phyloP scores from a whole-genome alignment of 73 alveolate genomes.

The Effrenium voratum region DNA sequence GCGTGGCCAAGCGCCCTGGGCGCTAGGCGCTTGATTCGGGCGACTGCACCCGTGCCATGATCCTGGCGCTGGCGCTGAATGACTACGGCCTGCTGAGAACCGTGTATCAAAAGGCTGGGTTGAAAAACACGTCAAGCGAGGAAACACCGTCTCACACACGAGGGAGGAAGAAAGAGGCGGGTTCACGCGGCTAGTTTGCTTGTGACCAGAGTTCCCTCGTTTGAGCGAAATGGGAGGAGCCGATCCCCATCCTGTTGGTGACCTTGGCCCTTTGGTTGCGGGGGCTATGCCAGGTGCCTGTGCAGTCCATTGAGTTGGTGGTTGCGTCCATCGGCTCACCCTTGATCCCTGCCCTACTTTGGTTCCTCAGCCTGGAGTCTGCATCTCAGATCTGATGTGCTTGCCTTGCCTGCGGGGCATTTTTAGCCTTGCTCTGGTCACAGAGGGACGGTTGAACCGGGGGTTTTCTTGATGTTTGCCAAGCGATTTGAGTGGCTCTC shows the following conservation, averaged over 20 bases:
- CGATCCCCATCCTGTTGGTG: too few relatives aligned
- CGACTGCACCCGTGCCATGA: slow-evolving; percentile 50
- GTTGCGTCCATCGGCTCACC: slow-evolving; percentile 91
- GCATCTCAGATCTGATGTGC: too few relatives aligned
- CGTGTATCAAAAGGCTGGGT: slow-evolving; percentile 50
- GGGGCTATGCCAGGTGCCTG: slow-evolving; percentile 87
- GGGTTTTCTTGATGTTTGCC: too few relatives aligned
- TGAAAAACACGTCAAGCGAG: not conserved
- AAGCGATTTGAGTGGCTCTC: not conserved
- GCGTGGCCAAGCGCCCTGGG: not conserved
- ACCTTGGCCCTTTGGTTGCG: too few relatives aligned
- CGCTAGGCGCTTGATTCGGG: slow-evolving; percentile 19
- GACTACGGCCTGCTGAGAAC: slow-evolving; percentile 84
- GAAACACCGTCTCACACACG: not conserved
- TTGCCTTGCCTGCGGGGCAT: too few relatives aligned
- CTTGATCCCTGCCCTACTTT: slow-evolving; percentile 63
- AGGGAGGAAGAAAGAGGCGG: too few relatives aligned
- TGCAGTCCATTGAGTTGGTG: slow-evolving; percentile 49
- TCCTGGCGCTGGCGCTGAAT: slow-evolving; percentile 87
- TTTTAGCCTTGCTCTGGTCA: too few relatives aligned
- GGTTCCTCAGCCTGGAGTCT: slow-evolving; percentile 29
- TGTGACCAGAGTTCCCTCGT: too few relatives aligned
- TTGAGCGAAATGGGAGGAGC: too few relatives aligned
- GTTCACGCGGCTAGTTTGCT: too few relatives aligned
- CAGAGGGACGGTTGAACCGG: too few relatives aligned